Evolutionary conservation across 1,284 basidiomycete species (phyloP).

Genomic region (Tilletia walkeri): DNA sequence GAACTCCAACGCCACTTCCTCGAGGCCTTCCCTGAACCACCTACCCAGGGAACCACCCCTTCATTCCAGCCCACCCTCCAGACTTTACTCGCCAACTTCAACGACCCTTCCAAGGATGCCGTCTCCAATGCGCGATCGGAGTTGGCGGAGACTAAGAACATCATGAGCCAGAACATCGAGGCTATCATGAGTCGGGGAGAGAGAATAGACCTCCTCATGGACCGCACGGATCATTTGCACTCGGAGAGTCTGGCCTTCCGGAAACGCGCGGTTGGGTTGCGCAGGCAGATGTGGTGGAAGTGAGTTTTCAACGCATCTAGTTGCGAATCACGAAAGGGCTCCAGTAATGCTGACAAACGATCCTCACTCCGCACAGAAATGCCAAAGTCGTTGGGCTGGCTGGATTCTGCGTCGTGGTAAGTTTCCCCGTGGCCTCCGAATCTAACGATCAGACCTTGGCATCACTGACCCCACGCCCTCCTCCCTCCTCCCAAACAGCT

Average conservation of each 20-base stretch:
- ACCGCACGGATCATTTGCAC: slow-evolving; percentile 95
- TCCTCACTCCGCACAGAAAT: slow-evolving; percentile 26
- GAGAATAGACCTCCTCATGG: slow-evolving; percentile 89
- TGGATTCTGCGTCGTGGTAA: slow-evolving; percentile 71
- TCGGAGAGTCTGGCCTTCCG: slow-evolving; percentile 94
- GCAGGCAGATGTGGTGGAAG: slow-evolving; percentile 94
- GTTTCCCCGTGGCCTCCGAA: slow-evolving; percentile 51
- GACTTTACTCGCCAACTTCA: slow-evolving; percentile 67
- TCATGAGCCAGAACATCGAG: slow-evolving; percentile 71
- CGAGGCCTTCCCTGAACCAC: not conserved
- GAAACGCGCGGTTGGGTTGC: slow-evolving; percentile 77
- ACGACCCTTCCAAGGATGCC: slow-evolving; percentile 87
- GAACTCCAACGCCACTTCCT: slow-evolving; percentile 74
- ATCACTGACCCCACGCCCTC: not conserved
- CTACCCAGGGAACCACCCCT: slow-evolving; percentile 19
- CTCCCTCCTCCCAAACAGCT: slow-evolving; percentile 1
- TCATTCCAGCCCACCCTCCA: slow-evolving; percentile 27
- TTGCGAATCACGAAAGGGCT: not conserved
- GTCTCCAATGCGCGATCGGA: slow-evolving; percentile 85
- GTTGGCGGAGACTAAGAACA: slow-evolving; percentile 88
- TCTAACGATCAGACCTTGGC: not conserved
- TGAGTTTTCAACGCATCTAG: not conserved
- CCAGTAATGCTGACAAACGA: not conserved
- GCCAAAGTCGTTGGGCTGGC: slow-evolving; percentile 69
- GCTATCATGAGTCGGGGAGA: slow-evolving; percentile 91